Conservation (phyloP, 768 basidiomycete genomes). For the Fomitopsis serialis region DNA sequence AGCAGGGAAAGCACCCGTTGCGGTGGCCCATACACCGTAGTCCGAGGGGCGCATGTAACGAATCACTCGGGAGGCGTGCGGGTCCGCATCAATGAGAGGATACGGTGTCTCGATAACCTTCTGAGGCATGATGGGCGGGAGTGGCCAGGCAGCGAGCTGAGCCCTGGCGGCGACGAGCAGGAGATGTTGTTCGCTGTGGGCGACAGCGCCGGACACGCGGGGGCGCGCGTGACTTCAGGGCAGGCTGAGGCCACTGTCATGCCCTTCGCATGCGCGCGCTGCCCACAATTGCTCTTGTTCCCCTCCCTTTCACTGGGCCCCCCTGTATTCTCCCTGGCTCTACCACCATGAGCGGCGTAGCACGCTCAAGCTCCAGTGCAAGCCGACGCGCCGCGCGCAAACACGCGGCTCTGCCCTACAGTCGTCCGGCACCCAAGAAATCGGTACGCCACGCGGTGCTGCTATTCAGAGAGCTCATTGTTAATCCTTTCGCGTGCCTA, state of each 20-base stretch:
- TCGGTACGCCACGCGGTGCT: slow-evolving; percentile 33
- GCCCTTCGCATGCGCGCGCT: background rate
- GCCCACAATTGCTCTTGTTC: background rate
- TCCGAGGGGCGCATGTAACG: slow-evolving; percentile 86
- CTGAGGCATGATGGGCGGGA: slow-evolving; percentile 39
- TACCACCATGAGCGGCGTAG: slow-evolving; percentile 11
- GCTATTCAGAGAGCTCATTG: slow-evolving; percentile 5
- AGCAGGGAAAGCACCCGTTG: slow-evolving; percentile 78
- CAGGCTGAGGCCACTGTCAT: background rate
- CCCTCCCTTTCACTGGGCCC: background rate
- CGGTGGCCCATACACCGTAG: slow-evolving; percentile 78
- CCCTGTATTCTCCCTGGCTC: background rate
- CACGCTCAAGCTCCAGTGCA: slow-evolving; percentile 3
- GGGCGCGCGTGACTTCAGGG: slow-evolving; percentile 2
- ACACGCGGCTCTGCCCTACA: slow-evolving; percentile 47
- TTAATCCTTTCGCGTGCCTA: slow-evolving; percentile 21
- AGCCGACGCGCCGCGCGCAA: slow-evolving; percentile 11
- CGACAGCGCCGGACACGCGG: background rate
- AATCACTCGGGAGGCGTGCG: slow-evolving; percentile 81
- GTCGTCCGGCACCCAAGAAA: slow-evolving; percentile 38
- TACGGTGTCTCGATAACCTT: slow-evolving; percentile 60
- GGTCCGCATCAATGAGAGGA: slow-evolving; percentile 93
- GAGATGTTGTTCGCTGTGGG: background rate
- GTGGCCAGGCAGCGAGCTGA: slow-evolving; percentile 12
- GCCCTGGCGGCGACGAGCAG: slow-evolving; percentile 8